These are phyloP conservation scores for Ambrosiella xylebori DNA, from an alignment of 2,329 filamentous ascomycete species.

Conservation along the genomic window DNA sequence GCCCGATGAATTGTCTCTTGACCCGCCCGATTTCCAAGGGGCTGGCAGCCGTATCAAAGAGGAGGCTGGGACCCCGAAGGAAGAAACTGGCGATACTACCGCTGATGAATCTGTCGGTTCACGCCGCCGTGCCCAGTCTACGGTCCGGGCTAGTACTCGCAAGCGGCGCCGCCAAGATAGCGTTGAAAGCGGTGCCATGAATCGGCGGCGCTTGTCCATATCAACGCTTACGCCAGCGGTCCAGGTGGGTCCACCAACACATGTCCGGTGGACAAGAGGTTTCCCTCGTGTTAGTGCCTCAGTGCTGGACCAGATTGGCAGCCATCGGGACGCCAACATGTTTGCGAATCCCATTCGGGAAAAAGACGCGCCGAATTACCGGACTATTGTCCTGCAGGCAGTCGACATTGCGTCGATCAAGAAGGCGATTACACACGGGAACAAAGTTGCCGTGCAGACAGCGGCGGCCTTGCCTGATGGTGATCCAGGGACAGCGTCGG, in stretches of 20 bases:
- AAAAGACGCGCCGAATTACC: slow-evolving; percentile 59
- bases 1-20: slow-evolving; percentile 30
- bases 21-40: slow-evolving; percentile 21
- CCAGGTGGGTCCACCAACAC: slow-evolving; percentile 32
- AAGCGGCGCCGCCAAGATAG: slow-evolving; percentile 44
- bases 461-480: slow-evolving; percentile 42
- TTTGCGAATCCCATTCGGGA: slow-evolving; percentile 62
- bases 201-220: slow-evolving; percentile 20
- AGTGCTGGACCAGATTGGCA: slow-evolving; percentile 58
- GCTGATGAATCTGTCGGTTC: slow-evolving; percentile 34
- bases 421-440: slow-evolving; percentile 56
- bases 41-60: slow-evolving; percentile 34
- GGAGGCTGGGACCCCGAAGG: slow-evolving; percentile 39
- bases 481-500: slow-evolving; percentile 36
- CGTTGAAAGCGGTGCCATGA: slow-evolving; percentile 22
- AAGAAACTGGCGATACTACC: slow-evolving; percentile 39
- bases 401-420: slow-evolving; percentile 67
- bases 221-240: slow-evolving; percentile 22
- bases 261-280: slow-evolving; percentile 59
- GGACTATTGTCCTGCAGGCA: slow-evolving; percentile 53
- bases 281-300: slow-evolving; percentile 57
- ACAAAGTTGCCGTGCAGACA: slow-evolving; percentile 42
- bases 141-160: slow-evolving; percentile 23
- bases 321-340: slow-evolving; percentile 62
- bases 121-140: slow-evolving; percentile 22